These are phyloP conservation scores for Vaccinium vitisidaea DNA, from an alignment of 148 eudicot species.

Conservation along the genomic window DNA sequence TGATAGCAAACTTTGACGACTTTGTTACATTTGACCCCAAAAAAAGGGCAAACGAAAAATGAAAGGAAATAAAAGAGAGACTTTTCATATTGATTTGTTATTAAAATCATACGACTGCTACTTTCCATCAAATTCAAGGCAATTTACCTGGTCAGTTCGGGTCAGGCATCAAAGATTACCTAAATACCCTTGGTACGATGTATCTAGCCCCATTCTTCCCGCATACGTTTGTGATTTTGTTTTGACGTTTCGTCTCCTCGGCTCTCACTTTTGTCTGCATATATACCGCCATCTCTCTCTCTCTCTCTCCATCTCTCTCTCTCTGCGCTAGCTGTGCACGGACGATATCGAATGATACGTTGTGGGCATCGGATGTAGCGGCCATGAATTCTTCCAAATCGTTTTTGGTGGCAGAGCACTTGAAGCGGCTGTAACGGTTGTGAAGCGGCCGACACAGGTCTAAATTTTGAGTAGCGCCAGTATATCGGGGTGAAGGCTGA, in stretches of 20 bases:
- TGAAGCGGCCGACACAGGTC: too few species aligned
- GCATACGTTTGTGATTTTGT: background rate
- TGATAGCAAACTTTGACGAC: background rate
- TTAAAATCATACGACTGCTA: background rate
- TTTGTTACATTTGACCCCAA: background rate
- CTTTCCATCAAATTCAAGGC: background rate
- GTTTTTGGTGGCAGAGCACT: too few species aligned
- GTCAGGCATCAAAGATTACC: background rate
- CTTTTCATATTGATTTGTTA: too few species aligned
- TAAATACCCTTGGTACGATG: constrained; percentile 3
- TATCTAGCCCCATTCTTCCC: constrained; percentile 3
- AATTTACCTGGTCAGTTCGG: background rate
- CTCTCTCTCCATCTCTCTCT: background rate
- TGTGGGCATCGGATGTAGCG: too few species aligned
- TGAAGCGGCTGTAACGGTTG: too few species aligned
- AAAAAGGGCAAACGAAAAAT: background rate
- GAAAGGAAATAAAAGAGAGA: too few species aligned
- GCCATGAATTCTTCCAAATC: too few species aligned
- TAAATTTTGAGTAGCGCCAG: too few species aligned
- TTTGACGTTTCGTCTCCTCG: background rate
- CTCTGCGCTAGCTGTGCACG: too few species aligned
- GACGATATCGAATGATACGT: too few species aligned
- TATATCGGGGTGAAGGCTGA: too few species aligned
- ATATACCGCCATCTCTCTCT: background rate
- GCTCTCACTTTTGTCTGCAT: too few species aligned